These are phyloP conservation scores for Aspergillus saccharolyticus DNA, from an alignment of 495 filamentous ascomycete genomes.

Conservation along the genomic window DNA sequence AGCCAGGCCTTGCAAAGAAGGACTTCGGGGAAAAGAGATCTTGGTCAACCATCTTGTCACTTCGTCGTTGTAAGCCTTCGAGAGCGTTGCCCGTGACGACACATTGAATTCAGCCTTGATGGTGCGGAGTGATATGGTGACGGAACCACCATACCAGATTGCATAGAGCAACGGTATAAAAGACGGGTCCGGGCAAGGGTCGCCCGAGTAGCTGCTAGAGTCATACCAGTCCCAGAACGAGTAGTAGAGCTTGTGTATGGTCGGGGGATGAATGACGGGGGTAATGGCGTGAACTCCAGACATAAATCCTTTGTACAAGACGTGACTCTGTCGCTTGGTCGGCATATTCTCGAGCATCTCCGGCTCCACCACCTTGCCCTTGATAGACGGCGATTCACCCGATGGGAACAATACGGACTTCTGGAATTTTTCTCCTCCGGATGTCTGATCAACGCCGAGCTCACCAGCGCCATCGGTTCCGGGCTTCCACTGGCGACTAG, in stretches of 20 bases:
- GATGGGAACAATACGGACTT: slow-evolving; percentile 37
- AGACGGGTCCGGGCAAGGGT: slow-evolving; percentile 36
- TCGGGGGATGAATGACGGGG: slow-evolving; percentile 42
- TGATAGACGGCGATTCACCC: slow-evolving; percentile 32
- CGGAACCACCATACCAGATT: slow-evolving; percentile 47
- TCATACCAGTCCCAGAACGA: slow-evolving; percentile 49
- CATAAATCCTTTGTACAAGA: slow-evolving; percentile 45
- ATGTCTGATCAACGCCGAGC: not conserved
- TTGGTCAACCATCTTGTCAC: slow-evolving; percentile 40
- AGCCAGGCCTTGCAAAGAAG: slow-evolving; percentile 39
- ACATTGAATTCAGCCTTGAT: slow-evolving; percentile 42
- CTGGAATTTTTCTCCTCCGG: slow-evolving; percentile 29
- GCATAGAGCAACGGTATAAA: slow-evolving; percentile 45
- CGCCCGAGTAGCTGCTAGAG: slow-evolving; percentile 39
- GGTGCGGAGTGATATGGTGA: slow-evolving; percentile 40
- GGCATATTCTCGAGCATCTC: slow-evolving; percentile 44
- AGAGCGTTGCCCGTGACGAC: slow-evolving; percentile 32
- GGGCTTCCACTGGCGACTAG: slow-evolving; percentile 21
- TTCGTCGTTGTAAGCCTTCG: slow-evolving; percentile 37
- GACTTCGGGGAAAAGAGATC: slow-evolving; percentile 43
- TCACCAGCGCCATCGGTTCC: slow-evolving; percentile 16
- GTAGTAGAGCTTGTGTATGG: slow-evolving; percentile 38
- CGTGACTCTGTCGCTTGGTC: slow-evolving; percentile 42
- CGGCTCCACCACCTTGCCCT: slow-evolving; percentile 35
- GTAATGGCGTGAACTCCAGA: slow-evolving; percentile 44